Evolutionary conservation across 768 basidiomycete genomes (phyloP).

Genomic region (Russula abietina): DNA sequence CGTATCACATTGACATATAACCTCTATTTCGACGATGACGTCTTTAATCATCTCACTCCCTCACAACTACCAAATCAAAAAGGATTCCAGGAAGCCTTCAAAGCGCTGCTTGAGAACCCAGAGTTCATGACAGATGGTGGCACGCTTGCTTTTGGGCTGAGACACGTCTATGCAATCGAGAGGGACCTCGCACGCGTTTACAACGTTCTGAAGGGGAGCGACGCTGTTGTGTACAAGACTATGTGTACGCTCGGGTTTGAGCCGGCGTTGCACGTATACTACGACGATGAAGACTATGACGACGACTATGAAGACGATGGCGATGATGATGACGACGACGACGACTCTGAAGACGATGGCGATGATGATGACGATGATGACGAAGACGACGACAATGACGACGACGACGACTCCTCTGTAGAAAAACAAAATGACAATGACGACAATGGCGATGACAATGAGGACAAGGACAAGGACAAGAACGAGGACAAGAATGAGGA

Average conservation of each 20-base stretch:
- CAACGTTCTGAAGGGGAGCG: not conserved
- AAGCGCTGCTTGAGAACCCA: not conserved
- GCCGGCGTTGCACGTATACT: constrained; percentile 3
- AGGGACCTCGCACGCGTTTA: not conserved
- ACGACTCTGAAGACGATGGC: too few species aligned
- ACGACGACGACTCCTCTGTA: too few species aligned
- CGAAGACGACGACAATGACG: too few species aligned
- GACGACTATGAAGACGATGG: too few species aligned
- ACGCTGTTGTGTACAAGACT: not conserved
- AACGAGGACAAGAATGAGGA: too few species aligned
- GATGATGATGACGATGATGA: too few species aligned
- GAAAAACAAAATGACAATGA: too few species aligned
- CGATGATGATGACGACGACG: too few species aligned
- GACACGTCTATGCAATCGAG: not conserved
- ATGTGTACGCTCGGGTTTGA: not conserved
- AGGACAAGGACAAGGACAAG: too few species aligned
- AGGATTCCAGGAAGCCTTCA: constrained; percentile 8
- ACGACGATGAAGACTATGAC: too few species aligned
- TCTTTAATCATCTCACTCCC: not conserved
- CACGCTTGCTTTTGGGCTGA: not conserved
- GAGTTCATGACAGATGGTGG: not conserved
- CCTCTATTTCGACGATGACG: constrained; percentile 29
- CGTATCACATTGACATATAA: constrained; percentile 41
- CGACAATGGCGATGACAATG: too few species aligned
- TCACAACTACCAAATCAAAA: not conserved